Evolutionary conservation across 2,329 filamentous ascomycete genomes (phyloP).

Genomic region (Atkinsonella hypoxylon): DNA sequence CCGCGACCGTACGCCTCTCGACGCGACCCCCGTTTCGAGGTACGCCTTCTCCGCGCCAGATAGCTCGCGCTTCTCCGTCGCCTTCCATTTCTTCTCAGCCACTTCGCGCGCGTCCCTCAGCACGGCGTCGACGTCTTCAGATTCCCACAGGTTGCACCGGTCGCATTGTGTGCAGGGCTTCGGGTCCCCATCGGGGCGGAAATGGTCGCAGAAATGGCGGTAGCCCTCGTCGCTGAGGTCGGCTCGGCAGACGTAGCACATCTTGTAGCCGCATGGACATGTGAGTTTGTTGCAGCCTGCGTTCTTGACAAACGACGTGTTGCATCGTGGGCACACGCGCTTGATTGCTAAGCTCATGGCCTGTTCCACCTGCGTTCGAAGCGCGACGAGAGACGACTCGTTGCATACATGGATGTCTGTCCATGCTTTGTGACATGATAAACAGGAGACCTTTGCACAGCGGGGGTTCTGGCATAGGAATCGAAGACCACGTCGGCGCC

Average conservation of each 20-base stretch:
- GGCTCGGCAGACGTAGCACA: slow-evolving; percentile 93
- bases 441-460: slow-evolving; percentile 64
- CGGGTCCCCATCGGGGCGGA: slow-evolving; percentile 65
- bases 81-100: slow-evolving; percentile 60
- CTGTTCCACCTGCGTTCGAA: slow-evolving; percentile 82
- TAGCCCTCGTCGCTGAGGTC: slow-evolving; percentile 69
- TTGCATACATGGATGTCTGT: slow-evolving; percentile 82
- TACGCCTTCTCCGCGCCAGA: slow-evolving; percentile 43
- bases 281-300: slow-evolving; percentile 95
- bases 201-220: slow-evolving; percentile 91
- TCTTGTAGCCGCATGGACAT: slow-evolving; percentile 89
- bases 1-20: slow-evolving; percentile 12
- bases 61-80: slow-evolving; percentile 47
- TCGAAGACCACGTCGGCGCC: slow-evolving; percentile 58
- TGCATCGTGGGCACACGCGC: slow-evolving; percentile 84
- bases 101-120: slow-evolving; percentile 56
- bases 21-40: slow-evolving; percentile 40
- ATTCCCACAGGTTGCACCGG: slow-evolving; percentile 67
- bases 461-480: slow-evolving; percentile 63
- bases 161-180: slow-evolving; percentile 67
- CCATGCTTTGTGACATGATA: slow-evolving; percentile 74
- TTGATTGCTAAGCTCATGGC: slow-evolving; percentile 92
- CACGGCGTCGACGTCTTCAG: slow-evolving; percentile 59
- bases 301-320: slow-evolving; percentile 84
- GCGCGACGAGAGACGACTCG: slow-evolving; percentile 66